Conservation (phyloP, 2,329 filamentous ascomycete species). For the Neoscytalidium dimidiatum region DNA sequence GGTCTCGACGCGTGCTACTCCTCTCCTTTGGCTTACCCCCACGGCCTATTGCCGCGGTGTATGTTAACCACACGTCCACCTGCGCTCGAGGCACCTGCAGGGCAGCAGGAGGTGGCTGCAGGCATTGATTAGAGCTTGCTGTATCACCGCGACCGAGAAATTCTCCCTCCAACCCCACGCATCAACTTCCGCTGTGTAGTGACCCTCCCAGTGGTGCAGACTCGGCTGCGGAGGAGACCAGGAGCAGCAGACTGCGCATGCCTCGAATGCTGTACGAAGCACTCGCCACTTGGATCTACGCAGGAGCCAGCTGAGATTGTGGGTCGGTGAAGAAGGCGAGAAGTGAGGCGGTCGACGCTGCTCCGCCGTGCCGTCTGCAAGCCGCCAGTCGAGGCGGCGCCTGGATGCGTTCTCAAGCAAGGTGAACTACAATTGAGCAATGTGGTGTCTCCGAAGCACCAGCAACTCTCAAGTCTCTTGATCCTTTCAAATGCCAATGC, state of each 20-base stretch:
- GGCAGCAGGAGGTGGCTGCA: no score
- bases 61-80: no score
- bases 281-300: not conserved
- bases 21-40: no score
- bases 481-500: no score
- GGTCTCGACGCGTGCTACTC: not conserved
- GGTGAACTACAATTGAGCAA: not conserved
- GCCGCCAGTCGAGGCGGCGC: not conserved
- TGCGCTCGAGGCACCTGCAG: no score
- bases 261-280: slow-evolving; percentile 2
- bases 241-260: not conserved
- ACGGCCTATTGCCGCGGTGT: no score
- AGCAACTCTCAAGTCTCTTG: no score
- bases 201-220: not conserved
- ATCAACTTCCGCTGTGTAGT: not conserved
- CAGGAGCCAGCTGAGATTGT: not conserved
- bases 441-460: no score
- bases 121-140: no score
- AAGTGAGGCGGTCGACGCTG: slow-evolving; percentile 6
- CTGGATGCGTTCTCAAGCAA: not conserved
- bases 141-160: no score
- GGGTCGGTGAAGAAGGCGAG: not conserved
- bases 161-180: not conserved
- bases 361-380: not conserved
- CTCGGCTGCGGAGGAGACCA: not conserved